Evolutionary conservation across 768 basidiomycete species (phyloP), one percentile per base, ranked within the genome.

Genomic region (Leccinum aurantiacum): DNA sequence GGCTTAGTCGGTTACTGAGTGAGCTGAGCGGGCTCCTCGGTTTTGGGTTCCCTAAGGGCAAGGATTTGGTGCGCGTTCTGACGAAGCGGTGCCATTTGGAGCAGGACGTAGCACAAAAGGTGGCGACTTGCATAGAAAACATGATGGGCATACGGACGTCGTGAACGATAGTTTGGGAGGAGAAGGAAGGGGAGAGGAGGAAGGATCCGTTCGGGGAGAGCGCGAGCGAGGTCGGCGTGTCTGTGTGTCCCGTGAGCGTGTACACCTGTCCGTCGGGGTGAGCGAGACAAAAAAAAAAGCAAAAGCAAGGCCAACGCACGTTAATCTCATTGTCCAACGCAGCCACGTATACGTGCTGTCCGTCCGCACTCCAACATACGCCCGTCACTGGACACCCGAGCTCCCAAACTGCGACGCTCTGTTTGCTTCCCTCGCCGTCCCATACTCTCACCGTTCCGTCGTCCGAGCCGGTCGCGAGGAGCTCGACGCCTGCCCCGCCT

Each of bases 261-360:
- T 91, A 93, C 2, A 95, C 84, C 67, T 93, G 82, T 61, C 10
- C 19, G 27, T 6, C 7, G 13, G 13, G 19, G 13, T 24, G 27
- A 13, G 22, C 6, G 7, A 27, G 19, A 22, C 8, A 27, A 27
- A 29, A 29, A 10, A 6, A 3, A 15, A 1, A 22, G 10, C 4
- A 37, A 22, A 2, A 5, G 10, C 8, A 24, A 24, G 24, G 24
- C 24, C 41, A 13, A 81, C 90, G 64, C 68, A 96, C 95, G 71
- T 98, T 95, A 61, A 99, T 89, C 73, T 94, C 93, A 65, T 99
- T 99, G 75, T 99, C 96, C 67, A 98, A 74, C 14, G 91, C 94
- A 5, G 89, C 95, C n/a, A 93, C 84, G 65, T 93, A 99, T 35
- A 97, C 82, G 60, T 85, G 89, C 60, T 90, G 82, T 2, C 93